Evolutionary conservation across 1,284 basidiomycete species (phyloP).

Genomic region (Cutaneotrichosporon sp.): DNA sequence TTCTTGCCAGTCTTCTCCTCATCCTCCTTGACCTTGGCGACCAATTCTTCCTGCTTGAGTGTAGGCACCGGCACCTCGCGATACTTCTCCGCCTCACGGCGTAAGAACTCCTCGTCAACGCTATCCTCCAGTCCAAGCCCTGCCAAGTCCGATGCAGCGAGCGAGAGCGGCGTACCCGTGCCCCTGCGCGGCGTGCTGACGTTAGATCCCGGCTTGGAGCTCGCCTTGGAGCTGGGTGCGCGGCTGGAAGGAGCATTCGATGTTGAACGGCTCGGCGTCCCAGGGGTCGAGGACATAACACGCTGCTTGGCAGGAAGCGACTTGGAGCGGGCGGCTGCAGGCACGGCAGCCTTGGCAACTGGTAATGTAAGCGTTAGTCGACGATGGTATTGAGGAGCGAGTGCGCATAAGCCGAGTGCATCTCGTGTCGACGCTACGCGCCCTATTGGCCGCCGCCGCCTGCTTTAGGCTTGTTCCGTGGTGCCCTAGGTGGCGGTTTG

Average conservation of each 20-base stretch:
- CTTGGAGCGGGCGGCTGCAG: conserved; percentile 31
- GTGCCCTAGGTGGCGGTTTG: neutral
- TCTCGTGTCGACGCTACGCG: conserved; percentile 25
- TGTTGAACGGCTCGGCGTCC: conserved; percentile 17
- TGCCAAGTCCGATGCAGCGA: conserved; percentile 60
- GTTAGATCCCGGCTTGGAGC: conserved; percentile 25
- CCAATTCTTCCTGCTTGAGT: conserved; percentile 76
- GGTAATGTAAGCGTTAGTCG: conserved; percentile 26
- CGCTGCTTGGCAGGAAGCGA: conserved; percentile 45
- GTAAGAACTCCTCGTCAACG: conserved; percentile 54
- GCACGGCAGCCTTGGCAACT: conserved; percentile 36
- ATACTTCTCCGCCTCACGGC: conserved; percentile 57
- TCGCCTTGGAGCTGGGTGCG: conserved; percentile 27
- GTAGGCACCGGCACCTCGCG: conserved; percentile 60
- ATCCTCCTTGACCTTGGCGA: conserved; percentile 73
- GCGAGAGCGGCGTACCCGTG: conserved; percentile 42
- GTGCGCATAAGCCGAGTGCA: conserved; percentile 23
- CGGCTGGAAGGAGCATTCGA: conserved; percentile 6
- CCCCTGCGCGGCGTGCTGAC: conserved; percentile 55
- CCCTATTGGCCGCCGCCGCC: conserved; percentile 21
- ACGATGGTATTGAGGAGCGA: conserved; percentile 14
- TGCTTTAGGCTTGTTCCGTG: neutral
- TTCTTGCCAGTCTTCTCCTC: conserved; percentile 63
- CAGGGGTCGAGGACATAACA: conserved; percentile 11
- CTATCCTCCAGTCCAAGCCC: conserved; percentile 65